Conservation (phyloP, 108 stramenopile genomes). For the Nitzschia inconspicua region DNA sequence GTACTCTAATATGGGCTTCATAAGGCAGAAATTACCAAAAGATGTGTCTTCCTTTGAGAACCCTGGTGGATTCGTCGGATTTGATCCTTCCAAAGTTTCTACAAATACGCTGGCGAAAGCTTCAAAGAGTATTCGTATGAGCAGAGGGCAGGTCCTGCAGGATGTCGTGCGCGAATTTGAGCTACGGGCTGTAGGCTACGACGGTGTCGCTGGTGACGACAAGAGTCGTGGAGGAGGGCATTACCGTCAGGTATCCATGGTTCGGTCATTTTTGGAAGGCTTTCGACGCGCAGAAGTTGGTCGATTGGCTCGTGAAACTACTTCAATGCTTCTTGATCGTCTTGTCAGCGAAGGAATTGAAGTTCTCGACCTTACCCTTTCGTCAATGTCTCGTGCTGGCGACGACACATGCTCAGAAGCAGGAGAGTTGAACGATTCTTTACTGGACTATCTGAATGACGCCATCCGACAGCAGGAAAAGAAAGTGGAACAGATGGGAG, state of each 20-base stretch:
- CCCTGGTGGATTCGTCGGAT: conserved; percentile 61
- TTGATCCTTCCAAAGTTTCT: conserved; percentile 70
- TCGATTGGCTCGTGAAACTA: conserved; percentile 69
- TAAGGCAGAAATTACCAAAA: conserved; percentile 4
- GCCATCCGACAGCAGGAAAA: conserved; percentile 77
- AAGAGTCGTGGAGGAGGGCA: conserved; percentile 76
- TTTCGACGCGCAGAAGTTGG: conserved; percentile 78
- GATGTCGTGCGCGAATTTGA: conserved; percentile 75
- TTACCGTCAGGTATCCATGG: conserved; percentile 73
- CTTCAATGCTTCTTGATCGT: conserved; percentile 71
- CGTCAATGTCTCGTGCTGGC: conserved; percentile 63
- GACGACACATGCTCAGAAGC: conserved; percentile 55
- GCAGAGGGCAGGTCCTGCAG: conserved; percentile 57
- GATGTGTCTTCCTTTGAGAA: conserved; percentile 12
- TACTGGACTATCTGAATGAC: conserved; percentile 76
- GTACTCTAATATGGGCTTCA: conserved; percentile 18
- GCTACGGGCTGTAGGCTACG: conserved; percentile 77
- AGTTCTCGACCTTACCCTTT: conserved; percentile 66
- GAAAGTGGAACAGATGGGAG: conserved; percentile 48
- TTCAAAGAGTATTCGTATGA: conserved; percentile 56
- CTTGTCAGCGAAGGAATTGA: conserved; percentile 72
- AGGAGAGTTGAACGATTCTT: conserved; percentile 76
- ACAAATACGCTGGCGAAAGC: conserved; percentile 45
- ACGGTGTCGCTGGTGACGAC: conserved; percentile 78
- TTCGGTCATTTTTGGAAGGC: conserved; percentile 78